phyloP scores from a whole-genome alignment of 345 rosid genomes.

The Garcia nutans region DNA sequence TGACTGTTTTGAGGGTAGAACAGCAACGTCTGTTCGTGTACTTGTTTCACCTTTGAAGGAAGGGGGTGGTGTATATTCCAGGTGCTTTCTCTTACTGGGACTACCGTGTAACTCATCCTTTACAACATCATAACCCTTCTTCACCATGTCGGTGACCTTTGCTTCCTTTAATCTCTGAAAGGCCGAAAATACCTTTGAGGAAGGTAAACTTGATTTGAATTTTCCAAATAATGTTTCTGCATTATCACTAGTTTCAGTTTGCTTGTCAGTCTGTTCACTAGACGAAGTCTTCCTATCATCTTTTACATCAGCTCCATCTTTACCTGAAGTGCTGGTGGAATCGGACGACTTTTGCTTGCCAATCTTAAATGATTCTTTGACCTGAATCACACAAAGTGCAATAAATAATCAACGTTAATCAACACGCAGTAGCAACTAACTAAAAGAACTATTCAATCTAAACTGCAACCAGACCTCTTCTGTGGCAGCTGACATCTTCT shows the following conservation, averaged over 20 bases:
- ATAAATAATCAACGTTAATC: background rate
- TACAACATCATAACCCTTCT: constrained; percentile 82
- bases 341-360: constrained; percentile 54
- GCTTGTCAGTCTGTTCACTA: constrained; percentile 46
- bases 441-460: constrained; percentile 12
- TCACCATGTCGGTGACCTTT: constrained; percentile 71
- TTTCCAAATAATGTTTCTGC: constrained; percentile 64
- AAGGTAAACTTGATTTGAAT: constrained; percentile 59
- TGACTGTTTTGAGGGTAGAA: constrained; percentile 61
- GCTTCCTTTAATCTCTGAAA: constrained; percentile 64
- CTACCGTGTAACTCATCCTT: constrained; percentile 78
- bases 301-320: constrained; percentile 35
- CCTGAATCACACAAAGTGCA: constrained; percentile 41
- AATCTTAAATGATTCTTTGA: constrained; percentile 61
- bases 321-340: constrained; percentile 42
- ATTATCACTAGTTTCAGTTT: constrained; percentile 42
- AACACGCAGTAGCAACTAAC: constrained; percentile 2
- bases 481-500: constrained; percentile 71
- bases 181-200: constrained; percentile 61
- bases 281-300: constrained; percentile 44
- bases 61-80: constrained; percentile 69
- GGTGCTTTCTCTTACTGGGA: constrained; percentile 69
- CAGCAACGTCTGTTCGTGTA: constrained; percentile 68
- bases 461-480: constrained; percentile 64
- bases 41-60: constrained; percentile 72